Evolutionary conservation across 2,329 filamentous ascomycete species (phyloP).

Genomic region (Aspergillus sp.): DNA sequence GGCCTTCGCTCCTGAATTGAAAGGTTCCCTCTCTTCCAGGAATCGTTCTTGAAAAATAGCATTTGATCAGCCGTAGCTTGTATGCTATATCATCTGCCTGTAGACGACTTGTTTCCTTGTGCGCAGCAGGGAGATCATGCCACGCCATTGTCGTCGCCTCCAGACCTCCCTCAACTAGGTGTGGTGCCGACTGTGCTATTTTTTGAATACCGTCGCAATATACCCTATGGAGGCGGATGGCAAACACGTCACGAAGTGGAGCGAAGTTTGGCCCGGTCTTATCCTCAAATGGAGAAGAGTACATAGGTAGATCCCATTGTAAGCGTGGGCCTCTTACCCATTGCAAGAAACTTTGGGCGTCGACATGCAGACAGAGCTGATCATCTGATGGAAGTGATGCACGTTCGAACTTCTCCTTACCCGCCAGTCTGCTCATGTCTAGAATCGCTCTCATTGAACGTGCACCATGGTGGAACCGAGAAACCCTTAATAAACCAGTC

Average conservation of each 20-base stretch:
- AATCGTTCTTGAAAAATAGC: not conserved
- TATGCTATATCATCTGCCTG: not conserved
- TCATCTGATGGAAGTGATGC: not conserved
- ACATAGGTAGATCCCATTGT: not conserved
- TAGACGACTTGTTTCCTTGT: not conserved
- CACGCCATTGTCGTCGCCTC: not conserved
- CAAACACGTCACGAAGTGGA: not conserved
- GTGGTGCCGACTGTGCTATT: not conserved
- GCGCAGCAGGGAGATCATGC: not conserved
- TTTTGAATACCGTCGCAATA: not conserved
- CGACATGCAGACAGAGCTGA: not conserved
- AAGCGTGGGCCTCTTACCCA: not conserved
- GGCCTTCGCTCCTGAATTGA: not conserved
- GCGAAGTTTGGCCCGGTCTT: not conserved
- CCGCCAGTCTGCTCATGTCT: not conserved
- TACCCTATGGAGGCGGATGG: not conserved
- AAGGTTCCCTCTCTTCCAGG: not conserved
- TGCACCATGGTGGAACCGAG: slow-evolving; percentile 1
- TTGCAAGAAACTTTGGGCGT: not conserved
- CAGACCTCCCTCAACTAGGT: not conserved
- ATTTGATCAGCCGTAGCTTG: not conserved
- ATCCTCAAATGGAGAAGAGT: not conserved
- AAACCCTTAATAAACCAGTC: not conserved
- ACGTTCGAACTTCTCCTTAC: not conserved
- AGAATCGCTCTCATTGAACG: slow-evolving; percentile 2